Percentiles rank a stretch among this genome's conserved stretches.
Conservation (phyloP, 1,284 basidiomycete species). For the Pyrrhoderma lamaoense region DNA sequence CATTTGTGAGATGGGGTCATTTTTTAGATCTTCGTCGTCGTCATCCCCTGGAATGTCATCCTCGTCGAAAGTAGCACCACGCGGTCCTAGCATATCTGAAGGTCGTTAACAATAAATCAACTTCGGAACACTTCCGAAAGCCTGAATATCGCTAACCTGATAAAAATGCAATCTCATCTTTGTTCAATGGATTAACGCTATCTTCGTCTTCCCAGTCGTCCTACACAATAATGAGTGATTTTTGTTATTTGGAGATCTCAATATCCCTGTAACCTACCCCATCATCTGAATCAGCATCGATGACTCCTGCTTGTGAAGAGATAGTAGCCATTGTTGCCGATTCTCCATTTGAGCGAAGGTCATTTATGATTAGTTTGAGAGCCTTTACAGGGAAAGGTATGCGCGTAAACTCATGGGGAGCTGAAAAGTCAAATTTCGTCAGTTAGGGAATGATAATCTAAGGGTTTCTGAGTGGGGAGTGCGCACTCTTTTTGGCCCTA, state of each 20-base stretch:
- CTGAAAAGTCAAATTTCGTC: slow-evolving; percentile 32
- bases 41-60: slow-evolving; percentile 62
- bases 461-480: slow-evolving; percentile 18
- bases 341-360: slow-evolving; percentile 70
- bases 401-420: slow-evolving; percentile 77
- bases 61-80: slow-evolving; percentile 60
- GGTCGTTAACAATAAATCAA: not conserved
- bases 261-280: slow-evolving; percentile 62
- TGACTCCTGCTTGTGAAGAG: slow-evolving; percentile 36
- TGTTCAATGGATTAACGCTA: slow-evolving; percentile 42
- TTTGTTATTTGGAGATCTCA: too few relatives aligned
- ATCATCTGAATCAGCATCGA: slow-evolving; percentile 68
- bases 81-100: slow-evolving; percentile 58
- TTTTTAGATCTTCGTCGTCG: slow-evolving; percentile 82
- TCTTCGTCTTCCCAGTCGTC: slow-evolving; percentile 87
- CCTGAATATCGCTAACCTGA: slow-evolving; percentile 27
- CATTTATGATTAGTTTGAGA: slow-evolving; percentile 82
- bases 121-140: not conserved
- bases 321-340: slow-evolving; percentile 46
- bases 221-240: too few relatives aligned
- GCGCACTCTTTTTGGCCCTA: slow-evolving; percentile 75
- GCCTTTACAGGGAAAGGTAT: slow-evolving; percentile 88
- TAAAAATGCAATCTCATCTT: slow-evolving; percentile 59
- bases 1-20: slow-evolving; percentile 82
- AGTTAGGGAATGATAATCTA: slow-evolving; percentile 7